Base-by-base conservation (phyloP, 139 green algal species). In the Chlorella sp. region DNA sequence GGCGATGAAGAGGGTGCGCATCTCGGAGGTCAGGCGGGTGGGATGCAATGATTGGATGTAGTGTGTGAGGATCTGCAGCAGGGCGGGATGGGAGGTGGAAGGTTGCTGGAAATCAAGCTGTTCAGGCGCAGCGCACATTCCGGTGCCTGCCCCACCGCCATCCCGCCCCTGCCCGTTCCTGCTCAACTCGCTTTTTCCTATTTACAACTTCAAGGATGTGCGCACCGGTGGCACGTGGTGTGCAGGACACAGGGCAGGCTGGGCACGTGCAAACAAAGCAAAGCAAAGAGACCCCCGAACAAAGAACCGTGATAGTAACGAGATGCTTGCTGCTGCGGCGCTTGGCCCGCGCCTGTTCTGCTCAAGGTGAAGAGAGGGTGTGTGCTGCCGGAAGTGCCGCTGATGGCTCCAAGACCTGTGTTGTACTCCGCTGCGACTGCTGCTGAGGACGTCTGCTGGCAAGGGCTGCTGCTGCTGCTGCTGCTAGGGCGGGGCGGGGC, bases 391-490 rank as follows among this genome's bases (percentile, higher is more conserved):
- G 71, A n/a, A 39, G 71, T 32, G 71, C 71, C 39, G 71, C 32
- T n/a, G 32, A 30, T 39, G 21, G 32, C 7, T 39, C 26, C 48
- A 30, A 34, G 24, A 5, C 3, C 71, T 78, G 71, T n/a, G 39
- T 40, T 83, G 39, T n/a, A n/a, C 39, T 14, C 7, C n/a, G 77
- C 77, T 34, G 39, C 22, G 2, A 82, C 21, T 36, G 2, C 37
- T 73, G 19, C 71, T 60, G 77, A 57, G n/a, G n/a, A n/a, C n/a
- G n/a, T n/a, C 39, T 60, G 77, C 77, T 83, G 75, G 77, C 77
- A 61, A 60, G 22, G 37, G 77, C 39, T 60, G 77, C 77, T 83
- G 77, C 77, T 60, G 18, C 4, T 4, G 77, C n/a, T 53, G n/a
- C n/a, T 80, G 73, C 73, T 28, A 2, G 40, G 3, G 73, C n/a